Percentiles rank a stretch among this genome's conserved stretches.
Evolutionary conservation across 1,139 yeast genomes (phyloP).

Genomic region (Diutina catenulata): DNA sequence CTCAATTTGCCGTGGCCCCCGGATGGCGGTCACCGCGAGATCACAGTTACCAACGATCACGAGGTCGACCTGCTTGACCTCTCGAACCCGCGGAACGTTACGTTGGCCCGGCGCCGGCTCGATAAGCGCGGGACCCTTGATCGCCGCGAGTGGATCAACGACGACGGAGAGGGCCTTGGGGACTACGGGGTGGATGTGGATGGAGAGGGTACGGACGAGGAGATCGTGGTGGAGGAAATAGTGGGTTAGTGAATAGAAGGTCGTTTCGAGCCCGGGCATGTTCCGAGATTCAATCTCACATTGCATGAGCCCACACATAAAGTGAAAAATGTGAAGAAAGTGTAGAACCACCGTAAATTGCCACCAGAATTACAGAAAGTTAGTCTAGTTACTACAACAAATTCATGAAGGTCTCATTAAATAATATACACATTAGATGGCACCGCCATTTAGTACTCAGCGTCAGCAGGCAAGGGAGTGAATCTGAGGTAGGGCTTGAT

Average conservation of each 20-base stretch:
- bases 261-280: too few species aligned
- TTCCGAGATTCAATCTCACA: too few species aligned
- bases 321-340: too few species aligned
- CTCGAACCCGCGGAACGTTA: slow-evolving; percentile 9
- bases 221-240: background rate
- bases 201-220: background rate
- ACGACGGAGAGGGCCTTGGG: slow-evolving; percentile 66
- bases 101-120: slow-evolving; percentile 10
- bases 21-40: slow-evolving; percentile 51
- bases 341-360: too few species aligned
- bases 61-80: slow-evolving; percentile 11
- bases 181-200: slow-evolving; percentile 75
- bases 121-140: slow-evolving; percentile 14
- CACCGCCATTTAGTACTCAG: too few species aligned
- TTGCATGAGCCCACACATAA: too few species aligned
- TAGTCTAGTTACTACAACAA: too few species aligned
- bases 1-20: slow-evolving; percentile 79
- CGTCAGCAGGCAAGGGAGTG: slow-evolving; percentile 7
- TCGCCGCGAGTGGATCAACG: slow-evolving; percentile 58
- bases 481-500: slow-evolving; percentile 61
- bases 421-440: too few species aligned
- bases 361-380: too few species aligned
- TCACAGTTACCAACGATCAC: slow-evolving; percentile 10
- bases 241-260: background rate
- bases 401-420: too few species aligned